Evolutionary conservation across 2,329 filamentous ascomycete species (phyloP), one percentile per base, ranked within the genome.

Genomic region (Annulohypoxylon truncatum): DNA sequence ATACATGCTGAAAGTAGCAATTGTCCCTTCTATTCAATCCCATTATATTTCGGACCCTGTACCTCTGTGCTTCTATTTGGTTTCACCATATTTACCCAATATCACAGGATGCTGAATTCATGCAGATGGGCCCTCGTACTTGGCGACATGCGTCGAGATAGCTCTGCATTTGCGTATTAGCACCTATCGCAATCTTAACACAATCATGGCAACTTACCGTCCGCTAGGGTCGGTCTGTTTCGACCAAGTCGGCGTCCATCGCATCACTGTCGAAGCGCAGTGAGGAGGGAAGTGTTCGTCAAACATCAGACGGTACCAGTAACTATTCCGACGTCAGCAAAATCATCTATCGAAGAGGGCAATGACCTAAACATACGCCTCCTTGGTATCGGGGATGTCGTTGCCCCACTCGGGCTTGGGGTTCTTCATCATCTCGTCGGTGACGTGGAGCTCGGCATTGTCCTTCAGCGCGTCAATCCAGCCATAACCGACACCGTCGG

Each of bases 381-480:
- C 96, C 87, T 99, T 99, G 77, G 91, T 94, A 77, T 97, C 94
- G 8, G 96, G 96, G 68, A 97, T 88, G 77, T 99, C 96, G 75
- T 83, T 82, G 53, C 94, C 95, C 96, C 96, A 99, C 80, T 97
- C 93, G 10, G 93, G 88, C 87, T 97, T 97, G 70, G 96, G 95
- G 88, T 96, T 95, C 86, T 94, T 94, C 92, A 98, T 93, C 90
- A 96, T 94, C 85, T 98, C 95, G 77, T 99, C 95, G 15, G 92
- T 97, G 60, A 99, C 91, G 61, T 96, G 89, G 70, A 90, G 80
- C 82, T 96, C 94, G 31, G 96, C 96, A 76, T 91, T 92, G 81
- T 98, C 96, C 87, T 97, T 98, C 75, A 99, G 89, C 5, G 90
- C 92, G 77, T 99, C 96, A 77, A 99, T 99, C 96, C 96, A 99